A percentile compares a stretch with the other conserved stretches of the same genome.
phyloP scores from a whole-genome alignment of 805 yeast species.

The Teunomyces atbi region DNA sequence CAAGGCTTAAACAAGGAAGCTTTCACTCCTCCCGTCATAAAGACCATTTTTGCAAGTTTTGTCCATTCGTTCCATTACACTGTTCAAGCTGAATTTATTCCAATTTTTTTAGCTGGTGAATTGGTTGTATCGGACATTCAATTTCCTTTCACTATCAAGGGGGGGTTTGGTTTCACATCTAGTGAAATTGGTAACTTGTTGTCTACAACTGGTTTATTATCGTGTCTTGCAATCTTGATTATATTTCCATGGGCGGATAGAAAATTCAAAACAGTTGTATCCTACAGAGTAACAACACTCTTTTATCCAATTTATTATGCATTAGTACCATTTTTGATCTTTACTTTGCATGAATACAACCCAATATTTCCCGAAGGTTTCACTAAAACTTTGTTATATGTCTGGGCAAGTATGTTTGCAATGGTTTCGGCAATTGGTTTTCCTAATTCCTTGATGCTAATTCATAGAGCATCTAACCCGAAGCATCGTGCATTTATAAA shows the following conservation, averaged over 20 bases:
- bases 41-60: conserved; percentile 36
- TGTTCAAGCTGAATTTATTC: conserved; percentile 54
- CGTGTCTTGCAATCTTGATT: conserved; percentile 48
- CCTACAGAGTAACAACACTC: conserved; percentile 40
- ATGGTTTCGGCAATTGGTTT: conserved; percentile 46
- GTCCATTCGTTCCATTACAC: conserved; percentile 46
- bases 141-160: conserved; percentile 49
- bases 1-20: conserved; percentile 20
- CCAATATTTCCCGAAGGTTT: conserved; percentile 22
- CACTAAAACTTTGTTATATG: conserved; percentile 25
- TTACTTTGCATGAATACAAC: conserved; percentile 37
- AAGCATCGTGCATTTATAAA: conserved; percentile 58
- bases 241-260: conserved; percentile 54
- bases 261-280: conserved; percentile 41
- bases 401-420: conserved; percentile 22
- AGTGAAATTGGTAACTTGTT: conserved; percentile 49
- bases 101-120: conserved; percentile 48
- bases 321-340: conserved; percentile 47
- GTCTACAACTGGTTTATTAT: conserved; percentile 53
- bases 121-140: conserved; percentile 23
- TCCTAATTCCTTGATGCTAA: conserved; percentile 52
- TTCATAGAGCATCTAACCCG: conserved; percentile 54
- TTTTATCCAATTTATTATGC: conserved; percentile 47
- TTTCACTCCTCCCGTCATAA: conserved; percentile 30
- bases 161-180: conserved; percentile 52